These are phyloP conservation scores for Cryptococcus sp. DNA, from an alignment of 1,284 basidiomycete species.

Conservation along the genomic window DNA sequence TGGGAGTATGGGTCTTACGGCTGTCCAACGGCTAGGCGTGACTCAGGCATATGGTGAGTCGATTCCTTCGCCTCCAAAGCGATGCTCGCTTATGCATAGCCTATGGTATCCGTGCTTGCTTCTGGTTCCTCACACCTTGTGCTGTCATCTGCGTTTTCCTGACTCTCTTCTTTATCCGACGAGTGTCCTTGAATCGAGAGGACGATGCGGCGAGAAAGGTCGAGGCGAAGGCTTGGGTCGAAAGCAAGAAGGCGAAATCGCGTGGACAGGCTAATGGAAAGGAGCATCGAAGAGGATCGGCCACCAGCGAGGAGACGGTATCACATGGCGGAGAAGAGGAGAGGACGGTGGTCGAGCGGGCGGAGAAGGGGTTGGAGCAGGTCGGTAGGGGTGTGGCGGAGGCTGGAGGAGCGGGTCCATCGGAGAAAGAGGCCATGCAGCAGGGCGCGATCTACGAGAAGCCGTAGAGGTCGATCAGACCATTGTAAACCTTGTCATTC, in stretches of 20 bases:
- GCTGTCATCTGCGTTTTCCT: constrained; percentile 33
- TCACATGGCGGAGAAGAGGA: too few relatives aligned
- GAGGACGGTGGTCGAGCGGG: too few relatives aligned
- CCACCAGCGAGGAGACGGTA: too few relatives aligned
- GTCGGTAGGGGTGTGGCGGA: too few relatives aligned
- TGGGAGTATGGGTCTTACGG: constrained; percentile 14
- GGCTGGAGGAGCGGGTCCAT: too few relatives aligned
- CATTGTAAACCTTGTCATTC: too few relatives aligned
- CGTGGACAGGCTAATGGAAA: not conserved
- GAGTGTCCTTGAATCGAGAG: constrained; percentile 28
- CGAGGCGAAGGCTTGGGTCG: constrained; percentile 40
- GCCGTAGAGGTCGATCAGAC: too few relatives aligned
- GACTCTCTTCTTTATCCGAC: constrained; percentile 37
- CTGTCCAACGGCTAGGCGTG: constrained; percentile 15
- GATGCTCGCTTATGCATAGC: constrained; percentile 17
- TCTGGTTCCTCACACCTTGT: constrained; percentile 36
- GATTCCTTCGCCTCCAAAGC: too few relatives aligned
- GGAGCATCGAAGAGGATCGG: too few relatives aligned
- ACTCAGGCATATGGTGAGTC: constrained; percentile 36
- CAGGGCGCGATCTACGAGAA: too few relatives aligned
- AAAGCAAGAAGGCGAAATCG: constrained; percentile 25
- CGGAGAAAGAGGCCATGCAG: too few relatives aligned
- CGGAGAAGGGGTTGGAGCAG: too few relatives aligned
- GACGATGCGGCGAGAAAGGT: constrained; percentile 40
- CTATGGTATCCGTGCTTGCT: constrained; percentile 34